Conservation (phyloP, 306 rosid genomes). For the Malus fusca region DNA sequence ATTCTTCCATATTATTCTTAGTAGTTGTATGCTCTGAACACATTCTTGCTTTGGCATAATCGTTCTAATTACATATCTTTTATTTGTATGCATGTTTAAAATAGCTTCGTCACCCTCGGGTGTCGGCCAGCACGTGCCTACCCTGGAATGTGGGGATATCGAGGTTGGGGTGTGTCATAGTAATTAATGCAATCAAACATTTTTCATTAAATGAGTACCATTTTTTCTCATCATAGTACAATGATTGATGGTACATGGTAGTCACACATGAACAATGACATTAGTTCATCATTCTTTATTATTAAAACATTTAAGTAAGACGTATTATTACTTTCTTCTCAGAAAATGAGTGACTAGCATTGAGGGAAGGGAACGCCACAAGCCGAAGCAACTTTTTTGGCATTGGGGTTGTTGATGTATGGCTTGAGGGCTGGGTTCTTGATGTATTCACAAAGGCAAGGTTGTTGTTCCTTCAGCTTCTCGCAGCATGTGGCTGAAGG, state of each 20-base stretch:
- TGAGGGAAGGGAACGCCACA: conserved; percentile 43
- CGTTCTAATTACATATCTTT: too few relatives aligned
- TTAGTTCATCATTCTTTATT: background rate
- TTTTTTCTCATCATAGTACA: background rate
- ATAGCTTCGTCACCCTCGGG: too few relatives aligned
- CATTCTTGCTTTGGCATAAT: too few relatives aligned
- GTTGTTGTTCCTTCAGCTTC: conserved; percentile 46
- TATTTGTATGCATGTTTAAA: too few relatives aligned
- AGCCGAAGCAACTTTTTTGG: conserved; percentile 25
- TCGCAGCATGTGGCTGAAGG: conserved; percentile 44
- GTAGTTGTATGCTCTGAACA: too few relatives aligned
- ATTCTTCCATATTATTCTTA: too few relatives aligned
- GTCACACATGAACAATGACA: background rate
- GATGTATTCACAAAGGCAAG: conserved; percentile 53
- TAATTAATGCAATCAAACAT: background rate
- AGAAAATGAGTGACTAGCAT: conserved; percentile 10
- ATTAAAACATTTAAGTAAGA: background rate
- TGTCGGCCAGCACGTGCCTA: too few relatives aligned
- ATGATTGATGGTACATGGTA: background rate
- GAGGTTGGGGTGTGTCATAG: too few relatives aligned
- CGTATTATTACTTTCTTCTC: background rate
- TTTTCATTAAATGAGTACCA: background rate
- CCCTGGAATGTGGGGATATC: too few relatives aligned
- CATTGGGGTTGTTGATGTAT: conserved; percentile 31
- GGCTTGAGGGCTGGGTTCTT: conserved; percentile 36